Base-by-base conservation (phyloP, 179 eudicot species). In the Beta lomatogona region DNA sequence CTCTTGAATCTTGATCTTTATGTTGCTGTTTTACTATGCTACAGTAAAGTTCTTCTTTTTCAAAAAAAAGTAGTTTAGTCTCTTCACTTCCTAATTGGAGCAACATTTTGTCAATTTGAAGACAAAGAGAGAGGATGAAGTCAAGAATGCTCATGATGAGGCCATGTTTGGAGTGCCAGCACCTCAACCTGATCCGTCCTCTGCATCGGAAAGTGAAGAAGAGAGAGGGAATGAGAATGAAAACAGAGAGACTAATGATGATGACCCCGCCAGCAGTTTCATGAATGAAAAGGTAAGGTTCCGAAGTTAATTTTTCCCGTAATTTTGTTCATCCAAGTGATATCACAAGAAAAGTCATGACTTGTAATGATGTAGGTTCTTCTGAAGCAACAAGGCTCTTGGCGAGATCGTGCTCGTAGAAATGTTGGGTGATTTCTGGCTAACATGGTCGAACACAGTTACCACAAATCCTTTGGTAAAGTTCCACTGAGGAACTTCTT, bases 141-240 rank as follows among this genome's bases (percentile, higher is more conserved):
- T 95, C 44, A 87, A 84, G 87, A 89, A 86, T 77, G 94, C 97
- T 78, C 99, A 95, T 64, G 99, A 95, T 45, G 90, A 91, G 77
- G 98, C 99, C 72, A 95, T 95, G 83, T 95, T 95, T 88, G 99
- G 99, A 84, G 90, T 89, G 48, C 86, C 97, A 28, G 87, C 84
- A 25, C 69, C 80, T 21, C 87, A 83, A 36, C 71, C 80, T 80
- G 76, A 86, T 75, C 88, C 82, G 1, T 74, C 91, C 44, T 77
- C 68, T 52, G 75, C 83, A 41, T 84, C 90, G 59, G 92, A 86
- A 50, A 86, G 88, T 71, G 91, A 81, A 78, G 82, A 45, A 48
- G 87, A 85, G 83, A 85, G 75, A 15, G 89, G 80, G 75, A 81
- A 71, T 36, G 79, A 54, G 72, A 77, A 80, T 15, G 75, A 82